Conservation (phyloP, 2,329 filamentous ascomycete genomes). For the Fusarium sp. region DNA sequence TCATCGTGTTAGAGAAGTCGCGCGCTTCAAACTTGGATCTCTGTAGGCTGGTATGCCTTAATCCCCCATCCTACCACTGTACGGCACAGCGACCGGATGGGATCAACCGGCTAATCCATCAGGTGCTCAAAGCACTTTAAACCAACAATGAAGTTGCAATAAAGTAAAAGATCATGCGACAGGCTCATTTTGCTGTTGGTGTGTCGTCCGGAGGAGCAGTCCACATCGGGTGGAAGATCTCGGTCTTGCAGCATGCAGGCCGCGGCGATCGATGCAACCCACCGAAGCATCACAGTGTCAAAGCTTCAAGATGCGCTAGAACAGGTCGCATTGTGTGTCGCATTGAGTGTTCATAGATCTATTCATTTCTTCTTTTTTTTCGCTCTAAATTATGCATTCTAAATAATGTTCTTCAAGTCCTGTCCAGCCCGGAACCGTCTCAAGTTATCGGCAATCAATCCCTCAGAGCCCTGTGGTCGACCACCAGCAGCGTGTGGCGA, state of each 20-base stretch:
- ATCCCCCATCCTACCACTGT: too few relatives aligned
- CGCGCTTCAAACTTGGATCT: too few relatives aligned
- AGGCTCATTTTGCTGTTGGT: background rate
- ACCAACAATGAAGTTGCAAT: background rate
- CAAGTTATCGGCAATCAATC: constrained; percentile 67
- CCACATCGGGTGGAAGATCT: background rate
- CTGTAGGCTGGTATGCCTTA: too few relatives aligned
- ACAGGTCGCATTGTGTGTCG: background rate
- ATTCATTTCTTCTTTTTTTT: background rate
- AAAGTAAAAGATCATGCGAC: background rate
- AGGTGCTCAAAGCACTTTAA: background rate
- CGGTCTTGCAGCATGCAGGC: background rate
- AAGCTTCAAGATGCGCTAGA: background rate
- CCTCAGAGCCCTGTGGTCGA: constrained; percentile 66
- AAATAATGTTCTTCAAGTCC: constrained; percentile 62
- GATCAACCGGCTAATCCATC: background rate
- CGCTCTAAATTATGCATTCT: constrained; percentile 15
- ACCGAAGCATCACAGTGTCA: background rate
- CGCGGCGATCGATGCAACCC: background rate
- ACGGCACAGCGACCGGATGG: background rate
- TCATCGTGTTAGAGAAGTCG: background rate
- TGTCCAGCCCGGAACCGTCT: constrained; percentile 66
- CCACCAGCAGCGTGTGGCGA: constrained; percentile 67
- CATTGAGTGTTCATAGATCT: background rate
- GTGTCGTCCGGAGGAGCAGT: background rate